A percentile compares a stretch with the other conserved stretches of the same genome.
Evolutionary conservation across 2,329 filamentous ascomycete species (phyloP).

Genomic region (Rhinocladiella mackenziei): DNA sequence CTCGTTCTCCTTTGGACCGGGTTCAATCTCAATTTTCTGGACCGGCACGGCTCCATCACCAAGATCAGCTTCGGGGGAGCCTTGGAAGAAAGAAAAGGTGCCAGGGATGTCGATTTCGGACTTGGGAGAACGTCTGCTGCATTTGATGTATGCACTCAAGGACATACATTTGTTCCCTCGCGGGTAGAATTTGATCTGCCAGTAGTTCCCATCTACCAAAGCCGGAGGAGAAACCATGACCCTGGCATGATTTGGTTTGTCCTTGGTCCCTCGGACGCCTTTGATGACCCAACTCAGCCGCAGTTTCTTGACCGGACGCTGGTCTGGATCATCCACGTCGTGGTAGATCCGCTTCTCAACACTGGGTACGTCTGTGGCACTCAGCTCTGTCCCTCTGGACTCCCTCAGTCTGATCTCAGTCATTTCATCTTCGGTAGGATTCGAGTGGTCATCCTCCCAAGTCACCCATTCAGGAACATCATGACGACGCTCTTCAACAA

Average conservation of each 20-base stretch:
- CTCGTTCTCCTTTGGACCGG: slow-evolving; percentile 1
- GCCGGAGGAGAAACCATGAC: slow-evolving; percentile 57
- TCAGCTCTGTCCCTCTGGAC: slow-evolving; percentile 45
- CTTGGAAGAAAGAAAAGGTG: slow-evolving; percentile 41
- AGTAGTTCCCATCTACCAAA: slow-evolving; percentile 57
- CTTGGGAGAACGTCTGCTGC: slow-evolving; percentile 48
- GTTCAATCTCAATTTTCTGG: slow-evolving; percentile 14
- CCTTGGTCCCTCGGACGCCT: slow-evolving; percentile 57
- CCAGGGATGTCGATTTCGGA: slow-evolving; percentile 37
- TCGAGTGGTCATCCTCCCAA: slow-evolving; percentile 53
- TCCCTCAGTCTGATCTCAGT: slow-evolving; percentile 58
- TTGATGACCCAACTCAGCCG: slow-evolving; percentile 58
- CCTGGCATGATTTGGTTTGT: slow-evolving; percentile 55
- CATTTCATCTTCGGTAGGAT: slow-evolving; percentile 55
- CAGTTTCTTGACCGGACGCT: slow-evolving; percentile 50
- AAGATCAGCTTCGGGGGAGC: slow-evolving; percentile 36
- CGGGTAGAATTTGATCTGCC: slow-evolving; percentile 64
- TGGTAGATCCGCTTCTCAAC: slow-evolving; percentile 52
- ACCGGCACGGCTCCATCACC: slow-evolving; percentile 31
- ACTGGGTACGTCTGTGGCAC: slow-evolving; percentile 51
- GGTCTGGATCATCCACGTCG: slow-evolving; percentile 56
- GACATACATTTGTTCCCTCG: slow-evolving; percentile 57
- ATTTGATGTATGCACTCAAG: slow-evolving; percentile 60
- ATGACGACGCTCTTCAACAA: slow-evolving; percentile 1
- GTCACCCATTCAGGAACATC: slow-evolving; percentile 47